phyloP scores from a whole-genome alignment of 805 yeast species.

The Nakazawaea sp. region DNA sequence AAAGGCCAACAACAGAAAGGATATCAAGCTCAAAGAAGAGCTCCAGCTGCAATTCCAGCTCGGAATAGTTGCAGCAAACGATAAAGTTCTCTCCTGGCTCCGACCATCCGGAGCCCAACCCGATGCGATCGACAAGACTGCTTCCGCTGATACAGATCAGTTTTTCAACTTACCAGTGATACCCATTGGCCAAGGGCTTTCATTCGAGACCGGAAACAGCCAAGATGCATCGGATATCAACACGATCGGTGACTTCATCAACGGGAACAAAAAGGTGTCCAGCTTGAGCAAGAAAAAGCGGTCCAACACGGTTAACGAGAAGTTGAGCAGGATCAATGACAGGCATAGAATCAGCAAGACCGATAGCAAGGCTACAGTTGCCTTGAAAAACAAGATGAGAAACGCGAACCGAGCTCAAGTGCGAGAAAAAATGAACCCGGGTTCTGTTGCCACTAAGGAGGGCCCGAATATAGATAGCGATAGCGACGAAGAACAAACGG shows the following conservation, averaged over 20 bases:
- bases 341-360: slow-evolving; percentile 10
- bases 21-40: slow-evolving; percentile 38
- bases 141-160: not conserved
- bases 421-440: slow-evolving; percentile 2
- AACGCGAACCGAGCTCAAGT: slow-evolving; percentile 14
- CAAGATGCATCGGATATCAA: slow-evolving; percentile 1
- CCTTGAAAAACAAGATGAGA: slow-evolving; percentile 22
- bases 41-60: slow-evolving; percentile 40
- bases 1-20: slow-evolving; percentile 25
- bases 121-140: not conserved
- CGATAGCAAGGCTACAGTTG: slow-evolving; percentile 13
- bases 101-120: slow-evolving; percentile 6
- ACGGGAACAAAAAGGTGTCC: slow-evolving; percentile 11
- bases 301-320: slow-evolving; percentile 1
- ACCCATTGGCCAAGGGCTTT: slow-evolving; percentile 23
- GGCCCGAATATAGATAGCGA: slow-evolving; percentile 5
- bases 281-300: slow-evolving; percentile 7
- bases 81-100: slow-evolving; percentile 33
- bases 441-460: not conserved
- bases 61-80: slow-evolving; percentile 30
- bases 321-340: slow-evolving; percentile 7
- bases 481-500: slow-evolving; percentile 7
- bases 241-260: slow-evolving; percentile 17
- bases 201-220: slow-evolving; percentile 10
- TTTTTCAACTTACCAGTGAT: slow-evolving; percentile 18